phyloP scores from a whole-genome alignment of 805 yeast species.

The Starmerella gropengiesseri region DNA sequence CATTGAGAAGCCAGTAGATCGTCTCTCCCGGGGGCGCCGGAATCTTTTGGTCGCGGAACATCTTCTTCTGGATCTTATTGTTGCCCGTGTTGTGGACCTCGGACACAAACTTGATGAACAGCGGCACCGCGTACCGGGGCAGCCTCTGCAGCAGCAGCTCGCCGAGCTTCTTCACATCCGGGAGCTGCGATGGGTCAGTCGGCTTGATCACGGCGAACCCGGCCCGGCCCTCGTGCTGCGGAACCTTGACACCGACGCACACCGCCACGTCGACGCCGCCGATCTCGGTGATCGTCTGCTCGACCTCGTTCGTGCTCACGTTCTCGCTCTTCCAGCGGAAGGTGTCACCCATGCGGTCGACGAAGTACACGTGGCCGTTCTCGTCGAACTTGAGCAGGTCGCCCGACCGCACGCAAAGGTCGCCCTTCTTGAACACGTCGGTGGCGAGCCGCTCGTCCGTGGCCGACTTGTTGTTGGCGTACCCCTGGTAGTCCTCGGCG shows the following conservation, averaged over 20 bases:
- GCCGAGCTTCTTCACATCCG: conserved; percentile 35
- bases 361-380: conserved; percentile 64
- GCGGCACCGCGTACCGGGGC: conserved; percentile 80
- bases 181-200: conserved; percentile 27
- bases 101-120: conserved; percentile 58
- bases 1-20: conserved; percentile 60
- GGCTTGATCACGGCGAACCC: conserved; percentile 75
- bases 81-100: conserved; percentile 61
- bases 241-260: conserved; percentile 81
- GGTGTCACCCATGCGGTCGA: conserved; percentile 89
- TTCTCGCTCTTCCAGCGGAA: conserved; percentile 96
- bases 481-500: conserved; percentile 80
- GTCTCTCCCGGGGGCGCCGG: conserved; percentile 35
- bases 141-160: conserved; percentile 35
- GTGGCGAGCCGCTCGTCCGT: conserved; percentile 63
- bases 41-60: conserved; percentile 31
- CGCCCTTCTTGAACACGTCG: conserved; percentile 73
- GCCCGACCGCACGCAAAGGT: conserved; percentile 84
- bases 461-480: conserved; percentile 67
- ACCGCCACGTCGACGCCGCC: conserved; percentile 44
- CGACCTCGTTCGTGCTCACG: conserved; percentile 88
- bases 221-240: conserved; percentile 87
- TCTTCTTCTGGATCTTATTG: conserved; percentile 75
- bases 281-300: conserved; percentile 42
- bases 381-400: conserved; percentile 64